Evolutionary conservation across 345 rosid genomes (phyloP).

Genomic region (Eucalyptus curtisii): DNA sequence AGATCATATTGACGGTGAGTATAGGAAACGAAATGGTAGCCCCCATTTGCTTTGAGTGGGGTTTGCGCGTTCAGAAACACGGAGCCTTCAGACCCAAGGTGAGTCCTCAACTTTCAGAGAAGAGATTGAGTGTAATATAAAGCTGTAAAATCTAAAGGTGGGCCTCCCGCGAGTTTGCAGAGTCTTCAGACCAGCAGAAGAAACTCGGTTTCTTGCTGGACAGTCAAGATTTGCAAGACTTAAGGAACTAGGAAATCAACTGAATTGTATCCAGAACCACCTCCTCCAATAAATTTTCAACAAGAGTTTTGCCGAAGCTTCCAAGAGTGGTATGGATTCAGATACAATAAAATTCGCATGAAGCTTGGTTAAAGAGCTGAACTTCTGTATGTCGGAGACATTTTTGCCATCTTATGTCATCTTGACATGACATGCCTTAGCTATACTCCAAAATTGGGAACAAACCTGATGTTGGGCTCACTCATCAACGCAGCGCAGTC

Average conservation of each 20-base stretch:
- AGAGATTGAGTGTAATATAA: neutral
- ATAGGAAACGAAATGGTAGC: neutral
- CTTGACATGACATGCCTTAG: neutral
- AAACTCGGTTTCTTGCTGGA: neutral
- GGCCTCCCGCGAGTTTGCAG: neutral
- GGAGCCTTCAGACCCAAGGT: neutral
- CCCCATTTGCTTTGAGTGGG: neutral
- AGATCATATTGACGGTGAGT: neutral
- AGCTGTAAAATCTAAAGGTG: neutral
- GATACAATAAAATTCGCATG: neutral
- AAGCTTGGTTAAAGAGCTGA: neutral
- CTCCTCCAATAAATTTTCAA: too few species aligned
- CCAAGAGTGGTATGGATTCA: neutral
- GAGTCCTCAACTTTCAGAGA: neutral
- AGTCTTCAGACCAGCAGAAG: neutral
- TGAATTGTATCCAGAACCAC: neutral
- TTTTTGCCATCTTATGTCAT: neutral
- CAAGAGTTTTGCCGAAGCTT: neutral
- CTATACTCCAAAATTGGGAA: neutral
- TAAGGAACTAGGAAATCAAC: neutral
- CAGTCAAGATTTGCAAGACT: neutral
- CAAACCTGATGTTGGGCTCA: neutral
- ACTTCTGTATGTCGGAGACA: neutral
- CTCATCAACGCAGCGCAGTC: neutral
- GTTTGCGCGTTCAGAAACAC: neutral